A percentile compares a stretch with the other conserved stretches of the same genome.
Conservation (phyloP, 2,329 filamentous ascomycete genomes). For the Claviceps arundinis region DNA sequence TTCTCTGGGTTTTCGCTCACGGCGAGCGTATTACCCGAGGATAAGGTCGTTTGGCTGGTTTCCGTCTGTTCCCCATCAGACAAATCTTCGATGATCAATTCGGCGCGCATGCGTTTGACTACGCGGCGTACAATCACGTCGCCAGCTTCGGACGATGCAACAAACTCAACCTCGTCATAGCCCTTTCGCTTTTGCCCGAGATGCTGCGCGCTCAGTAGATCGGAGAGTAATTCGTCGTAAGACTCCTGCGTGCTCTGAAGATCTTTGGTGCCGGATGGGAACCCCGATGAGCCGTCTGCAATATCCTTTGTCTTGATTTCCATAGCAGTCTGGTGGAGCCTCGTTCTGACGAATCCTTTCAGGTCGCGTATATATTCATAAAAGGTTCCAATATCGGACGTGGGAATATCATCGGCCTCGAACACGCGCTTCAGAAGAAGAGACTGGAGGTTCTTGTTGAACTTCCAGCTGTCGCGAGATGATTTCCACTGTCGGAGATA, state of each 20-base stretch:
- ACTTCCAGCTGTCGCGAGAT: constrained; percentile 69
- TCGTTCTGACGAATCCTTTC: constrained; percentile 58
- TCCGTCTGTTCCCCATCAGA: constrained; percentile 32
- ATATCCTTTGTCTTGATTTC: constrained; percentile 46
- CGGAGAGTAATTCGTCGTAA: constrained; percentile 42
- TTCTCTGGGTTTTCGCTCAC: constrained; percentile 15
- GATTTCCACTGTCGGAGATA: constrained; percentile 69
- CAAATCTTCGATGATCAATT: constrained; percentile 43
- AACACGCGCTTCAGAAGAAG: constrained; percentile 75
- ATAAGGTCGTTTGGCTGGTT: constrained; percentile 16
- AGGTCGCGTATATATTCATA: constrained; percentile 68
- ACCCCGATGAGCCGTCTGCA: constrained; percentile 32
- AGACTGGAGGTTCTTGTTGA: constrained; percentile 87
- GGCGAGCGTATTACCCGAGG: constrained; percentile 16
- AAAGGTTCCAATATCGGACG: constrained; percentile 54
- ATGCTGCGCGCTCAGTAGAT: constrained; percentile 27
- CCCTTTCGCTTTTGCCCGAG: constrained; percentile 31
- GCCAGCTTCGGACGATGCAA: constrained; percentile 34
- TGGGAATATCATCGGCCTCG: constrained; percentile 56
- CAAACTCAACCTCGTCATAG: constrained; percentile 40
- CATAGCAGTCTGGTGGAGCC: constrained; percentile 53
- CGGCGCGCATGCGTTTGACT: constrained; percentile 50
- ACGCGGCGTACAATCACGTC: constrained; percentile 39
- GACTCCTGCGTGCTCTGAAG: constrained; percentile 34
- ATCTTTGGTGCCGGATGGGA: constrained; percentile 35